These are phyloP conservation scores for Aquilaria agallochum DNA, from an alignment of 441 rosid genomes.

Conservation along the genomic window DNA sequence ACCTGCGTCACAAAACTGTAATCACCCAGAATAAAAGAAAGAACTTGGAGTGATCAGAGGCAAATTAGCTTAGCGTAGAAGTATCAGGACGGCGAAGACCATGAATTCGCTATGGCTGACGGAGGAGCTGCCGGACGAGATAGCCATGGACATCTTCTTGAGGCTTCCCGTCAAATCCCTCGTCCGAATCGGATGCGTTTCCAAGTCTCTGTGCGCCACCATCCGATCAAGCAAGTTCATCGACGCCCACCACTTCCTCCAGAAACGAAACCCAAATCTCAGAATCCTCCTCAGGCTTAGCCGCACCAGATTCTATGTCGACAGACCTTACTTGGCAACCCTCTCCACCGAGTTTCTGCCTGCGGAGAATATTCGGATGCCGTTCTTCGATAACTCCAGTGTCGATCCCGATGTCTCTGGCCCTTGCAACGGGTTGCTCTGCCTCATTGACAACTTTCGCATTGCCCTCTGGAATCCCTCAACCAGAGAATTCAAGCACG, in stretches of 20 bases:
- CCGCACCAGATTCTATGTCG: neutral
- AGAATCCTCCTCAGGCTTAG: slow-evolving; percentile 1
- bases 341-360: neutral
- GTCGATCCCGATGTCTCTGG: neutral
- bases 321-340: neutral
- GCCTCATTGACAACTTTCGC: neutral
- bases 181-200: neutral
- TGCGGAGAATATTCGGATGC: neutral
- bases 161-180: slow-evolving; percentile 4
- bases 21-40: too few relatives aligned
- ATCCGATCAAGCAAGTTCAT: neutral
- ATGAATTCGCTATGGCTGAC: too few relatives aligned
- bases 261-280: neutral
- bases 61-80: too few relatives aligned
- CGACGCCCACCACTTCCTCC: neutral
- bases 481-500: slow-evolving; percentile 9
- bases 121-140: neutral
- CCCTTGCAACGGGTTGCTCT: slow-evolving; percentile 11
- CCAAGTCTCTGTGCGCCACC: neutral
- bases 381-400: neutral
- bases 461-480: slow-evolving; percentile 14
- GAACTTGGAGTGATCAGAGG: too few relatives aligned
- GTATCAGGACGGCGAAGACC: too few relatives aligned
- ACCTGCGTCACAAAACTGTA: too few relatives aligned
- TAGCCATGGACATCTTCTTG: neutral